These are phyloP conservation scores for Scedosporium minutisporum DNA, from an alignment of 2,329 filamentous ascomycete genomes.

Conservation along the genomic window DNA sequence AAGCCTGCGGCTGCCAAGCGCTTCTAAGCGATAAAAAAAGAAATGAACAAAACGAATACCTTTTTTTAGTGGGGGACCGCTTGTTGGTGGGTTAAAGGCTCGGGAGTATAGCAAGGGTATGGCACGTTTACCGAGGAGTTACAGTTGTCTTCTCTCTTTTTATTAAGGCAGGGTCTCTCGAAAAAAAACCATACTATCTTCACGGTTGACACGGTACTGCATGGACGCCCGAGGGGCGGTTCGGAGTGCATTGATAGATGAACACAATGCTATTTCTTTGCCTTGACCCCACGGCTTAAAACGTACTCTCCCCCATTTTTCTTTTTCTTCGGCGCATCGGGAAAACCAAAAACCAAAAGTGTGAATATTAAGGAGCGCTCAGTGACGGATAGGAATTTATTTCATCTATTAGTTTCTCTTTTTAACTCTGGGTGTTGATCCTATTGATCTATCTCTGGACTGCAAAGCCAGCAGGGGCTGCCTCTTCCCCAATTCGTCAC, in stretches of 20 bases:
- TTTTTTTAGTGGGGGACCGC: background rate
- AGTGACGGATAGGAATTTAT: background rate
- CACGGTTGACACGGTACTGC: conserved; percentile 15
- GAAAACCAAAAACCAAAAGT: background rate
- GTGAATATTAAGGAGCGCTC: background rate
- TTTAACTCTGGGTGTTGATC: background rate
- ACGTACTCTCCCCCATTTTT: background rate
- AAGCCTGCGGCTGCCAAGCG: conserved; percentile 84
- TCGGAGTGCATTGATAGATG: conserved; percentile 28
- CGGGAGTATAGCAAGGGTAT: background rate
- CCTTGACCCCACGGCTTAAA: conserved; percentile 5
- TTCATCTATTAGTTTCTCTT: background rate
- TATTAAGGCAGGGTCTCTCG: conserved; percentile 5
- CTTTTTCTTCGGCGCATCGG: background rate
- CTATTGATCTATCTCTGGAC: background rate
- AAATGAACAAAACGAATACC: conserved; percentile 9
- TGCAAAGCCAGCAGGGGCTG: background rate
- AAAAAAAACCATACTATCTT: conserved; percentile 7
- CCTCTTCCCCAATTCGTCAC: background rate
- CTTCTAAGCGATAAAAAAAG: conserved; percentile 41
- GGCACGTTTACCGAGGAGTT: conserved; percentile 7
- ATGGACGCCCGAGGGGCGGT: conserved; percentile 11
- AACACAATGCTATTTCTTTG: conserved; percentile 15
- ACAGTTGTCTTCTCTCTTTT: conserved; percentile 7
- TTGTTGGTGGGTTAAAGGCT: conserved; percentile 4